Base-by-base conservation (phyloP, 1,284 basidiomycete genomes). In the Irpex lacteus region DNA sequence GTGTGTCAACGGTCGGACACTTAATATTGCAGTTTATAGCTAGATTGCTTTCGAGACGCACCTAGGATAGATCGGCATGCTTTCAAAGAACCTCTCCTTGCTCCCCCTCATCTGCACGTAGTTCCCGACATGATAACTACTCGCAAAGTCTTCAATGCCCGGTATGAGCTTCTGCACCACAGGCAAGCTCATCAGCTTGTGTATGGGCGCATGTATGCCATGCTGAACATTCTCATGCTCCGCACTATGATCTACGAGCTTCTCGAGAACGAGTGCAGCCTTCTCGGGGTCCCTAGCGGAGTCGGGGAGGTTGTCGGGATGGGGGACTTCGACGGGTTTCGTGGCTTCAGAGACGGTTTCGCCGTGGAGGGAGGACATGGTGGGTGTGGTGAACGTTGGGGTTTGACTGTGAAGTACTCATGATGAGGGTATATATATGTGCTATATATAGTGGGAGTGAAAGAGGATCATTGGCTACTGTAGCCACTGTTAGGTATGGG, bases 31-130 rank as follows among this genome's bases (percentile, higher is more conserved):
- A n/a, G n/a, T n/a, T n/a, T n/a, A n/a, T n/a, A n/a, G n/a, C n/a
- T n/a, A n/a, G n/a, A n/a, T n/a, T n/a, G n/a, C n/a, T n/a, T n/a
- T n/a, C n/a, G n/a, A 3, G 2, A 26, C 21, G 21, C 3, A 26
- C 77, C 82, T 79, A 15, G 85, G 84, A 76, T 92, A 94, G 40
- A 94, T 81, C 0, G 91, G 91, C 92, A 94, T 94, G 61, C 83
- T 85, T 76, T 94, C 92, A 66, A 93, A 93, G 68, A 89, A 80
- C 71, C 82, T 81, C 73, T 87, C 80, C 2, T 83, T 84, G 0
- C 86, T 84, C 6, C 76, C 75, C 18, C 91, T 80, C 54, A 90
- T 80, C 34, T 84, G 75, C 32, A 91, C 88, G 72, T 79, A 92
- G 74, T 92, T 91, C 3, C 90, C 90, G 54, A 83, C 76, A 63